A percentile compares a stretch with the other conserved stretches of the same genome.
Evolutionary conservation across 768 basidiomycete genomes (phyloP).

Genomic region (Hebeloma cylindrosporum): DNA sequence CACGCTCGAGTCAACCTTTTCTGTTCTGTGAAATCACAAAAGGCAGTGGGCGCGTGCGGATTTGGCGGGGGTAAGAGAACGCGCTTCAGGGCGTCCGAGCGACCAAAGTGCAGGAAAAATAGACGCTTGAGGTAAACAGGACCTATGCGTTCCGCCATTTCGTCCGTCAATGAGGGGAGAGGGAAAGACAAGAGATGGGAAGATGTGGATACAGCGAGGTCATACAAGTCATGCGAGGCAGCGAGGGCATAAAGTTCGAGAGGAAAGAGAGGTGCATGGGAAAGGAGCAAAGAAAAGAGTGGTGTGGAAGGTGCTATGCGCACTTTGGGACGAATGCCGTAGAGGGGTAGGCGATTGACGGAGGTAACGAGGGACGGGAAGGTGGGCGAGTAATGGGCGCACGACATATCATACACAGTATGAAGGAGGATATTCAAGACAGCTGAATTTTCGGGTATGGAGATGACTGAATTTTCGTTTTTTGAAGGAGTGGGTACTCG

Average conservation of each 20-base stretch:
- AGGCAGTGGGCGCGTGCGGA: conserved; percentile 67
- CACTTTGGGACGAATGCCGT: conserved; percentile 56
- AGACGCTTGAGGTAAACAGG: conserved; percentile 77
- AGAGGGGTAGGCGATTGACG: conserved; percentile 54
- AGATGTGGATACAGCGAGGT: conserved; percentile 74
- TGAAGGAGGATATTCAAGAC: conserved; percentile 76
- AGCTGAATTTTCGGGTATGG: conserved; percentile 57
- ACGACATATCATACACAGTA: conserved; percentile 68
- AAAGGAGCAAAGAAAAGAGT: conserved; percentile 60
- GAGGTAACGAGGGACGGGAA: conserved; percentile 57
- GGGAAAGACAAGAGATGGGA: conserved; percentile 73
- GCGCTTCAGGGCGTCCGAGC: conserved; percentile 78
- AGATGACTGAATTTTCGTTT: conserved; percentile 54
- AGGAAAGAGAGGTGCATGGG: conserved; percentile 66
- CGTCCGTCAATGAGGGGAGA: conserved; percentile 68
- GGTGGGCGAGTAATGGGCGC: conserved; percentile 71
- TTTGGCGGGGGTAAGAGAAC: conserved; percentile 73
- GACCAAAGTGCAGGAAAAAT: conserved; percentile 83
- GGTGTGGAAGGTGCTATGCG: conserved; percentile 52
- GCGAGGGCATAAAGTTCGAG: conserved; percentile 74
- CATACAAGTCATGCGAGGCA: conserved; percentile 62
- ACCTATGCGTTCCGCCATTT: conserved; percentile 67
- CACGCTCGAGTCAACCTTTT: conserved; percentile 79
- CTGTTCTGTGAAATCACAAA: conserved; percentile 74
- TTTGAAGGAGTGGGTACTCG: conserved; percentile 48